Conservation (phyloP, 2,329 filamentous ascomycete species). For the Sporothrix curviconia region DNA sequence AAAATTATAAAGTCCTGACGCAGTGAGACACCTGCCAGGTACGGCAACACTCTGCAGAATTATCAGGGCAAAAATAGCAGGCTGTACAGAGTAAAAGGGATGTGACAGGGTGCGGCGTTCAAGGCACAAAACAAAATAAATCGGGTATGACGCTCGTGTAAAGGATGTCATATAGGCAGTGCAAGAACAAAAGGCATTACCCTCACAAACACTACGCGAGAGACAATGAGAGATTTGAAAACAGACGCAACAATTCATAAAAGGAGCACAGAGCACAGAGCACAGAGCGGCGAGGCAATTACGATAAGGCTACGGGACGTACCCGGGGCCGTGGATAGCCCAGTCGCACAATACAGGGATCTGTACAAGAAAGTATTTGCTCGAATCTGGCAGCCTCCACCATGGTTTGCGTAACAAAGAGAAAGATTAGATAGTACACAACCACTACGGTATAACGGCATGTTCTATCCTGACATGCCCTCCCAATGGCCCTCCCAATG, state of each 20-base stretch:
- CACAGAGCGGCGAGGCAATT: background rate
- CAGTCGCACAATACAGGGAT: slow-evolving; percentile 2
- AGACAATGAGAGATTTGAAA: background rate
- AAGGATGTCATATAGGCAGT: no score
- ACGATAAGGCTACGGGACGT: background rate
- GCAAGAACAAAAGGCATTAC: no score
- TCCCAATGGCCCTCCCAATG: background rate
- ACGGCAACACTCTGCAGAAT: slow-evolving; percentile 1
- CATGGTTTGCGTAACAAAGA: no score
- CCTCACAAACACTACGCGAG: no score
- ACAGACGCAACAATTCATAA: background rate
- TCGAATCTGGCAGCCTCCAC: background rate
- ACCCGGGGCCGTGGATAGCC: background rate
- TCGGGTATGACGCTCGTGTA: no score
- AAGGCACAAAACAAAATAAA: background rate
- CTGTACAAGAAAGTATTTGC: background rate
- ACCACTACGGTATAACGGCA: no score
- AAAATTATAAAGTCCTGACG: no score
- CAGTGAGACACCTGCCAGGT: slow-evolving; percentile 5
- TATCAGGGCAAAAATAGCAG: no score
- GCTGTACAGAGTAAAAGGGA: slow-evolving; percentile 4
- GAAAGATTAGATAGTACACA: no score
- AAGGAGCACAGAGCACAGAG: background rate
- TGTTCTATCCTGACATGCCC: no score
- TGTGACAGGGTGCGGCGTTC: no score